Conservation (phyloP, 1,139 yeast species). For the Yamadazyma membranifaciens region DNA sequence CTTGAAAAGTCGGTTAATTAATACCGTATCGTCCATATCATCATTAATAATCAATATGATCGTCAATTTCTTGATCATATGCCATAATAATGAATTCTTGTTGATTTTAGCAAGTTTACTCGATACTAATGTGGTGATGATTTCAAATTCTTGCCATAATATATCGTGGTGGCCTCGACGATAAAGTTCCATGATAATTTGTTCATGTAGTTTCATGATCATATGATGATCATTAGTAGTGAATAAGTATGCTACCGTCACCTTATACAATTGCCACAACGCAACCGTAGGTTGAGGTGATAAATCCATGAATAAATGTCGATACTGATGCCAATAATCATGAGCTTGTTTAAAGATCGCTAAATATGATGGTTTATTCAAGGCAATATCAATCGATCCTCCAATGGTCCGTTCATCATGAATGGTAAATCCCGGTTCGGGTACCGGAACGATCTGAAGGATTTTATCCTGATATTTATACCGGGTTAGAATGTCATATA, state of each 20-base stretch:
- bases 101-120: constrained; percentile 38
- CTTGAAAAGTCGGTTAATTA: constrained; percentile 20
- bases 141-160: constrained; percentile 26
- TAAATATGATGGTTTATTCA: constrained; percentile 31
- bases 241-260: constrained; percentile 35
- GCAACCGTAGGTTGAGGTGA: background rate
- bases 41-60: constrained; percentile 16
- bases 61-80: constrained; percentile 29
- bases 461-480: constrained; percentile 7
- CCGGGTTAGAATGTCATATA: constrained; percentile 7
- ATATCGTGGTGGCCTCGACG: constrained; percentile 11
- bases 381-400: constrained; percentile 30
- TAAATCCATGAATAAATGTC: background rate
- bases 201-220: constrained; percentile 30
- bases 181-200: constrained; percentile 18
- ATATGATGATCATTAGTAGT: constrained; percentile 46
- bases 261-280: constrained; percentile 15
- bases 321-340: constrained; percentile 26
- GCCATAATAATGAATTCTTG: constrained; percentile 45
- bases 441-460: constrained; percentile 7
- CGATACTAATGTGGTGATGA: constrained; percentile 30
- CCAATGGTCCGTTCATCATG: background rate
- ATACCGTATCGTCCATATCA: constrained; percentile 13
- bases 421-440: constrained; percentile 2
- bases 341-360: constrained; percentile 36